These are phyloP conservation scores for Sarocladium brachiariae DNA, from an alignment of 2,329 filamentous ascomycete genomes.

Conservation along the genomic window DNA sequence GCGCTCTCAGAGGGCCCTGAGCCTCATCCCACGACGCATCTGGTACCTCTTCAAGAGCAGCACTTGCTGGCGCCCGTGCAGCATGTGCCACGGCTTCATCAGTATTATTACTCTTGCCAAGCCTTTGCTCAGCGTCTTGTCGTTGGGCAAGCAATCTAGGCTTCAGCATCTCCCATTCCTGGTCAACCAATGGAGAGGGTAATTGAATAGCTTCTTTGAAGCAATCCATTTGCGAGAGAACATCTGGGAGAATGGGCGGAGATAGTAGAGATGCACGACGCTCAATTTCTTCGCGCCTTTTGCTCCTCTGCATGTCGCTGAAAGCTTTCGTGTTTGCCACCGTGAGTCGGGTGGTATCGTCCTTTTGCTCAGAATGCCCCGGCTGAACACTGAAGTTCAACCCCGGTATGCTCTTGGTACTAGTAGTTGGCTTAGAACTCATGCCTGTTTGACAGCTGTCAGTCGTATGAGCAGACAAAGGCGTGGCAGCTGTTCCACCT, in stretches of 20 bases:
- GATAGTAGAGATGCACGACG: slow-evolving; percentile 57
- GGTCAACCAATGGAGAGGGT: slow-evolving; percentile 58
- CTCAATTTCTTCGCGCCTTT: slow-evolving; percentile 54
- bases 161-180: slow-evolving; percentile 62
- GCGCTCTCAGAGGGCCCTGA: slow-evolving; percentile 60
- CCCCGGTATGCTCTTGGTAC: neutral
- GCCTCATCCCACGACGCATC: slow-evolving; percentile 66
- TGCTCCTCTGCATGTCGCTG: neutral
- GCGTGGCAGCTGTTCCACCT: neutral
- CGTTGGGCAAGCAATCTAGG: slow-evolving; percentile 61
- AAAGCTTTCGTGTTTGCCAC: neutral
- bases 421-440: neutral
- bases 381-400: neutral
- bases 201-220: slow-evolving; percentile 70
- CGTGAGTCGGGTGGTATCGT: too few species aligned
- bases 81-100: neutral
- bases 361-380: neutral
- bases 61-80: slow-evolving; percentile 10
- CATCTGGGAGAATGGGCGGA: slow-evolving; percentile 55
- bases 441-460: neutral
- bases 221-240: slow-evolving; percentile 63
- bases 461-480: neutral
- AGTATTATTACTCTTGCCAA: too few species aligned
- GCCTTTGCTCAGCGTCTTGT: slow-evolving; percentile 50
- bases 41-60: slow-evolving; percentile 41